Evolutionary conservation across 2,329 filamentous ascomycete genomes (phyloP).

Genomic region (Cercospora nicotianae): DNA sequence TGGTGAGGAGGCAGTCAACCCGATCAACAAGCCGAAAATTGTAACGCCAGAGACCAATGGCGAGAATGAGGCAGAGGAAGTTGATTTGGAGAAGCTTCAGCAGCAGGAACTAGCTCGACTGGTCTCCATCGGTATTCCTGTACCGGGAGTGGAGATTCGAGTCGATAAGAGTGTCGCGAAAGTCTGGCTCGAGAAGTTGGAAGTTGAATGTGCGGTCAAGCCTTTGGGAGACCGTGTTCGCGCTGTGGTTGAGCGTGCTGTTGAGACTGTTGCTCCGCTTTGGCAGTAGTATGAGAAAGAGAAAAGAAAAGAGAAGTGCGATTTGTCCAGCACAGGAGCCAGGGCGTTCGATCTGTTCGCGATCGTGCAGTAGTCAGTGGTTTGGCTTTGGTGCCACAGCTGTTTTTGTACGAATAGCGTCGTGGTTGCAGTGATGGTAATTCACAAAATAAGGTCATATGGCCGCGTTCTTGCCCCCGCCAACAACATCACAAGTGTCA

Average conservation of each 20-base stretch:
- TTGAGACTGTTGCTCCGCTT: slow-evolving; percentile 31
- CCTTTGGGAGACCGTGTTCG: slow-evolving; percentile 79
- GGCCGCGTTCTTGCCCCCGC: neutral
- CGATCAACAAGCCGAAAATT: slow-evolving; percentile 67
- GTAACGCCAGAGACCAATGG: slow-evolving; percentile 31
- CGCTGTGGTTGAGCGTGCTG: slow-evolving; percentile 81
- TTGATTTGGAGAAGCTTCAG: slow-evolving; percentile 56
- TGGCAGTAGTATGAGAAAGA: slow-evolving; percentile 18
- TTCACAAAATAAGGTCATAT: neutral
- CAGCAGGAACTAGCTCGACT: slow-evolving; percentile 72
- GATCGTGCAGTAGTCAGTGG: neutral
- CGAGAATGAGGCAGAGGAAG: slow-evolving; percentile 35
- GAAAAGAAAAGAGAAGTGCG: neutral
- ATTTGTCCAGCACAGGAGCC: neutral
- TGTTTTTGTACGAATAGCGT: neutral
- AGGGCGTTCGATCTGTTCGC: neutral
- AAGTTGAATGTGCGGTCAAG: slow-evolving; percentile 78
- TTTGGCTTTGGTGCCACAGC: neutral
- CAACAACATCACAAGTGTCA: neutral
- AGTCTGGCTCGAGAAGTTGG: slow-evolving; percentile 88
- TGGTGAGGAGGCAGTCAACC: slow-evolving; percentile 75
- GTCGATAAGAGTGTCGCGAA: slow-evolving; percentile 85
- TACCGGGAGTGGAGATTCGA: slow-evolving; percentile 82
- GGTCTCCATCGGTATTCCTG: slow-evolving; percentile 81
- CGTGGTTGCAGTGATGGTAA: neutral